Evolutionary conservation across 202 grass and related monocot genomes (phyloP), one percentile per base, ranked within the genome.

Genomic region (Brachypodium distachyon): DNA sequence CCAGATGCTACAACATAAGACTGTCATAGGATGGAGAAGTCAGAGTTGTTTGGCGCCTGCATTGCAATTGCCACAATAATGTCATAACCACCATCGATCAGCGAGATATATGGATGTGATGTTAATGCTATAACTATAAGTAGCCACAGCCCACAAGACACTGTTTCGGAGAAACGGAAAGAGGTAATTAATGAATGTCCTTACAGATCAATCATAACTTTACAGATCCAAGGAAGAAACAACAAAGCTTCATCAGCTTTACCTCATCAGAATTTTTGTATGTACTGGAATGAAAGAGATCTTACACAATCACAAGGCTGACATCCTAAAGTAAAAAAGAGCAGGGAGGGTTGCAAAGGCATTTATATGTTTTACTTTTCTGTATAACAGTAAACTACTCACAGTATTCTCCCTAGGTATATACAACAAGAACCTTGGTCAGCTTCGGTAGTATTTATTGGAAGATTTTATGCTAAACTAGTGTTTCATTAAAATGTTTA

Each of bases 371-470:
- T 18, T 29, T 26, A 67, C 21, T 44, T 17, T 21, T 38, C 18
- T 60, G 41, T 21, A n/a, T n/a, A 29, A 37, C 11, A 26, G 33
- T 18, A 40, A 36, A 46, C 21, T 26, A 8, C 57, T 9, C 16
- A 62, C 13, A 49, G 2, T 18, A 26, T 10, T 3, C 73, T 48
- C 36, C 54, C 27, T 61, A 11, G 32, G 14, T 9, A 13, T 48
- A 23, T 7, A 21, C 9, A 37, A 19, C 17, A 6, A 25, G 11
- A 64, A 65, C 22, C 29, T 71, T 55, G 18, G 48, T 34, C 19
- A 79, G 42, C 14, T 77, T 50, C 58, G 33, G 54, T 77, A 61
- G 44, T 77, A 76, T 70, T 55, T 31, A 54, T 39, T 70, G 36
- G 64, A 64, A 71, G 55, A 34, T 63, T 64, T 37, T 53, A 46